These are phyloP conservation scores for Thamnidium elegans DNA, from an alignment of 192 early-diverging fungal species.

Conservation along the genomic window DNA sequence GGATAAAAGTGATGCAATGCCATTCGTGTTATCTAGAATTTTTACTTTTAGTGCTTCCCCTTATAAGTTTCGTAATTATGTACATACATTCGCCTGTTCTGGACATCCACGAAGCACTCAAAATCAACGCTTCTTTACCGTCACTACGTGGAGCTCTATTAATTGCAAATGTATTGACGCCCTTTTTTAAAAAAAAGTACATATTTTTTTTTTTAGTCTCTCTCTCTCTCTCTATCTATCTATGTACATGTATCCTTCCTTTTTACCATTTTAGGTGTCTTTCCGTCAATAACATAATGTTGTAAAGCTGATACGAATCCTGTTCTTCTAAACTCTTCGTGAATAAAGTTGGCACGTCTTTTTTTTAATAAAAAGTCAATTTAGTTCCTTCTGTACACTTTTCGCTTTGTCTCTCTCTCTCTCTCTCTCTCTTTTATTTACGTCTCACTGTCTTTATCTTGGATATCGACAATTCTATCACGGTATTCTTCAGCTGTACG, in stretches of 20 bases:
- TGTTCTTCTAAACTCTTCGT: slow-evolving; percentile 42
- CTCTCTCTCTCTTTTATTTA: slow-evolving; percentile 14
- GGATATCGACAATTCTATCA: slow-evolving; percentile 34
- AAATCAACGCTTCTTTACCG: slow-evolving; percentile 83
- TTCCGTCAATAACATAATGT: slow-evolving; percentile 39
- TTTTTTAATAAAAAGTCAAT: background rate
- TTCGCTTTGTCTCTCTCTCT: no score
- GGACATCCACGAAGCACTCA: slow-evolving; percentile 80
- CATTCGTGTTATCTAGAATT: slow-evolving; percentile 47
- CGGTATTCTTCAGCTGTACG: slow-evolving; percentile 44
- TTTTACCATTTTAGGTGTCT: slow-evolving; percentile 7
- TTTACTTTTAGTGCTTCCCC: background rate
- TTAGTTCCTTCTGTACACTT: background rate
- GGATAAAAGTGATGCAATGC: slow-evolving; percentile 44
- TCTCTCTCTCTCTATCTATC: background rate
- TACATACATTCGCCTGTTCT: slow-evolving; percentile 51
- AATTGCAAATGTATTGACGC: slow-evolving; percentile 80
- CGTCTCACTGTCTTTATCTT: slow-evolving; percentile 29
- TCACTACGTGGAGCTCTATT: slow-evolving; percentile 79
- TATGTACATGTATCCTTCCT: background rate
- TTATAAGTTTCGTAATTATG: background rate
- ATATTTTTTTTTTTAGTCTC: background rate
- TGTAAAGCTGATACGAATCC: slow-evolving; percentile 55
- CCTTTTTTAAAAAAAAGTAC: slow-evolving; percentile 24
- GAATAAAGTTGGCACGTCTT: slow-evolving; percentile 48